Base-by-base conservation (phyloP, 345 rosid genomes). In the Populus pruinosa region DNA sequence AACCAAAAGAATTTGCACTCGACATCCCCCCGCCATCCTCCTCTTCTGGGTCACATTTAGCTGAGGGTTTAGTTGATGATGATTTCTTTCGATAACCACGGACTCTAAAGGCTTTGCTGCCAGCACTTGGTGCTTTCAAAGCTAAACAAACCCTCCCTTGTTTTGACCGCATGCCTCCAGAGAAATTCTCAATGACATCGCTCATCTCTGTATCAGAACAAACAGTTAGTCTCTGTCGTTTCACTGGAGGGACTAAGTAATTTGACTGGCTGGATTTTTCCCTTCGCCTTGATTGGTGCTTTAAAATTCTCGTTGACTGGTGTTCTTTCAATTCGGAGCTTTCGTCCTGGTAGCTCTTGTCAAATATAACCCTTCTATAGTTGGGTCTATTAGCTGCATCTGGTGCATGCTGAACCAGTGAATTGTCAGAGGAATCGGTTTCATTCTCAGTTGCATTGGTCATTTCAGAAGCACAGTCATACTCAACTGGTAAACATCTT, bases 191-290 rank as follows among this genome's bases (percentile, higher is more conserved):
- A 29, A 63, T 41, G 39, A 78, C 81, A 59, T 66, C 72, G 70
- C 68, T 81, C 55, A 69, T 72, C 67, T 87, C 95, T 65, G 82
- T 49, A 77, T 67, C 87, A 21, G 83, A 75, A 78, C 92, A 89
- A 77, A 89, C 84, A 65, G 85, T 83, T 80, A 92, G 85, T 74
- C 89, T 87, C 68, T 85, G 79, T 44, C 86, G 86, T 84, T 91
- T 91, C 76, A 74, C 62, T 21, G 73, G 74, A 68, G 88, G 90
- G 50, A 82, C 89, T 65, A 81, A 77, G 77, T 79, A 77, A 77
- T 74, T 80, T 55, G 87, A 79, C 67, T 80, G 81, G 5, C 72
- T 76, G 44, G 79, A 67, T 76, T 86, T 92, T 25, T 83, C 68
- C 77, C 87, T 76, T 79, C 85, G 86, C 56, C 74, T 82, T 80